phyloP scores from a whole-genome alignment of 1,139 yeast genomes.

The Taphrina betulina region DNA sequence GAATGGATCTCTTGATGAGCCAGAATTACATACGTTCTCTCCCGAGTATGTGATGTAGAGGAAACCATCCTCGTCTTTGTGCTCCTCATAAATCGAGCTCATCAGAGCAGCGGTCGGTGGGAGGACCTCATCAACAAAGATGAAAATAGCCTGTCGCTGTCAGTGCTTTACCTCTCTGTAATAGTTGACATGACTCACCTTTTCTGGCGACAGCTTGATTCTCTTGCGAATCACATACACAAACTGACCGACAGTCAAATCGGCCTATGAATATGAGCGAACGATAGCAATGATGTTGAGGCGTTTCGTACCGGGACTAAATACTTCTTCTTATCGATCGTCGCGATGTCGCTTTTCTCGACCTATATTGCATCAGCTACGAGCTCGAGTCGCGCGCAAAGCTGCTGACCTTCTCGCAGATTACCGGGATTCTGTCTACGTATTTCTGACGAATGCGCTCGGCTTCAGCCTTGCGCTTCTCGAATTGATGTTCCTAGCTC shows the following conservation, averaged over 20 bases:
- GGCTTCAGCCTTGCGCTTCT: conserved; percentile 94
- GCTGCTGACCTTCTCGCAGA: conserved; percentile 78
- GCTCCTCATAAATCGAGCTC: conserved; percentile 92
- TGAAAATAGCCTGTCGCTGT: conserved; percentile 26
- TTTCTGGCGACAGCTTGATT: conserved; percentile 91
- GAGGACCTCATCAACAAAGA: conserved; percentile 71
- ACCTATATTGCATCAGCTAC: too few relatives aligned
- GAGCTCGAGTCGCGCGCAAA: neutral
- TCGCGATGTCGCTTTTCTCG: conserved; percentile 93
- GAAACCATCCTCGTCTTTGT: conserved; percentile 96
- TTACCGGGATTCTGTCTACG: conserved; percentile 89
- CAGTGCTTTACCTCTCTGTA: neutral
- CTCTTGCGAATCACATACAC: conserved; percentile 96
- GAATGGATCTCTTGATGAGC: too few relatives aligned
- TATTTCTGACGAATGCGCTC: conserved; percentile 86
- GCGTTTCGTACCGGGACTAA: conserved; percentile 62
- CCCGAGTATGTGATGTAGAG: conserved; percentile 78
- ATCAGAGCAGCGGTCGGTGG: conserved; percentile 98
- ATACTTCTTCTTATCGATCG: conserved; percentile 94
- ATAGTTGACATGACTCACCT: conserved; percentile 54
- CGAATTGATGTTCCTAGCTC: conserved; percentile 43
- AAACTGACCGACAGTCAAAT: conserved; percentile 94
- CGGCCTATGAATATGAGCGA: conserved; percentile 49
- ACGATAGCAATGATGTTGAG: neutral
- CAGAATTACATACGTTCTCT: conserved; percentile 45